Evolutionary conservation across 2,329 filamentous ascomycete species (phyloP), one percentile per base, ranked within the genome.

Genomic region (Xylariaceae sp.): DNA sequence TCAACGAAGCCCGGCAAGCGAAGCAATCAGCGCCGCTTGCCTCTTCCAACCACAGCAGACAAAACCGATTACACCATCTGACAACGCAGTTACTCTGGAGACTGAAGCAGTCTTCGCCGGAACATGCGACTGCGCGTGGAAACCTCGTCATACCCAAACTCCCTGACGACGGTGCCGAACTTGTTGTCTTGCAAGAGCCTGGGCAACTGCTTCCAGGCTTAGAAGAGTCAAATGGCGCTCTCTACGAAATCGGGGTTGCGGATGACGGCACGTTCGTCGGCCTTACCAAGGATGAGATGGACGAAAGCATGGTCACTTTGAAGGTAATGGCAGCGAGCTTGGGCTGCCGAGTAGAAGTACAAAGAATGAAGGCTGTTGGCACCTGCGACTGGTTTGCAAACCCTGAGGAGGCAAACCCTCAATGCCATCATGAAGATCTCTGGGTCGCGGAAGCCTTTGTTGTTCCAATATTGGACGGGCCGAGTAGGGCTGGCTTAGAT

Each of bases 71-170:
- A 12, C 87, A 96, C 67, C 90, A 96, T 65, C 74, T 99, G 59
- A 99, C 92, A 0, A 99, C 94, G 0, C 94, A 99, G 70, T 77
- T 99, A 29, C 75, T 99, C 5, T 99, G 94, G 94, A 82, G 94
- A 47, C 72, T 99, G 54, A 91, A 97, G 68, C 94, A 99, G 69
- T 96, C 92, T 1, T 95, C 89, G 6, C 89, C 91, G 0, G 89
- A 95, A 69, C 91, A 96, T 72, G 84, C 88, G 1, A 88, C 88
- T 6, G 88, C 88, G 29, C 86, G 86, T 3, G 85, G 84, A 31
- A 85, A 89, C 55, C 76, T 90, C 12, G 82, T 91, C 7, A 74
- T 95, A 30, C 91, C 91, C 0, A 80, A 84, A 56, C 73, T 95
- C 3, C 89, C 89, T 0, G 84, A 91, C 52, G 78, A 80, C 39